Evolutionary conservation across 345 rosid genomes (phyloP).

Genomic region (Syzygium aqueum): DNA sequence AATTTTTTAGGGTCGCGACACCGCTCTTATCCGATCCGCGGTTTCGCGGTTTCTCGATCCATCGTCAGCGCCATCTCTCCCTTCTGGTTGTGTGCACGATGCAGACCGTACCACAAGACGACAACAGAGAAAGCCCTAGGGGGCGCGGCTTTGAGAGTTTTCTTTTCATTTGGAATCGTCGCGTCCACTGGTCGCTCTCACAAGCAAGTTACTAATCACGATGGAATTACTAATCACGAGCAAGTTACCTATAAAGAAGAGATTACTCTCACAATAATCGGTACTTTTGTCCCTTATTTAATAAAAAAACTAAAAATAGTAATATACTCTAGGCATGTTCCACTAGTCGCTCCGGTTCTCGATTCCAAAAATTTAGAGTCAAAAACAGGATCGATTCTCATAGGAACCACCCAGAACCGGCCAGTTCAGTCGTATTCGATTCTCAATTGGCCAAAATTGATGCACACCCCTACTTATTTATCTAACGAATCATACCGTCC

Average conservation of each 20-base stretch:
- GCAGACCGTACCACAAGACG: no score
- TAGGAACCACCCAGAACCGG: accelerated
- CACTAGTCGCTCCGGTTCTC: accelerated
- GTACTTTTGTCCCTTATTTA: not conserved
- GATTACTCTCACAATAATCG: not conserved
- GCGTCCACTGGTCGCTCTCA: no score
- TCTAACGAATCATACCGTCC: not conserved
- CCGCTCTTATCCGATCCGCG: no score
- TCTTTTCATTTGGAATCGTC: no score
- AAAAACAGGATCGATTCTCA: not conserved
- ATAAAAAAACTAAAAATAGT: not conserved
- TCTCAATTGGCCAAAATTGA: accelerated
- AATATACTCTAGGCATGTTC: not conserved
- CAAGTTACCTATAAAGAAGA: not conserved
- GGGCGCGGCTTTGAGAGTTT: no score
- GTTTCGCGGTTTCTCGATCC: no score
- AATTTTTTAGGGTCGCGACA: no score
- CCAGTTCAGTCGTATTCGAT: accelerated
- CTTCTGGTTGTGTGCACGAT: no score
- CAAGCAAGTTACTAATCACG: no score
- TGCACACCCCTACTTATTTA: not conserved
- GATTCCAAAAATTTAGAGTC: not conserved
- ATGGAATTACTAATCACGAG: not conserved
- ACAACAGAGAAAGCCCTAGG: no score
- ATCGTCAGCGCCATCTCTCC: no score